Evolutionary conservation across 257 asterid species (phyloP).

Genomic region (Solanum okadae): DNA sequence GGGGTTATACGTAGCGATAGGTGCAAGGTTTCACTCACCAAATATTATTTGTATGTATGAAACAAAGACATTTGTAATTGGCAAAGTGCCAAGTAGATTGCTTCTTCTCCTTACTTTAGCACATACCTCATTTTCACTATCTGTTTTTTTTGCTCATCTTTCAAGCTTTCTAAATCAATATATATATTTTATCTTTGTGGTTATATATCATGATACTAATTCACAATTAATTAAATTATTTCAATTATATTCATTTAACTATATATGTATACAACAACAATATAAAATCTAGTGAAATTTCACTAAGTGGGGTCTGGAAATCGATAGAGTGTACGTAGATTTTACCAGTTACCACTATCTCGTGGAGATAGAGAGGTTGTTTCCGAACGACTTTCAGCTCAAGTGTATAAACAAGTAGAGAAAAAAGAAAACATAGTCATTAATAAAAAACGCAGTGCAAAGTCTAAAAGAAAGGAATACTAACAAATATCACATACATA

Average conservation of each 20-base stretch:
- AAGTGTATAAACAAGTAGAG: not conserved
- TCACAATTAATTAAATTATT: not conserved
- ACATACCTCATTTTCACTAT: not conserved
- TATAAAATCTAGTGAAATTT: too few species aligned
- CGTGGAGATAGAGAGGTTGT: too few species aligned
- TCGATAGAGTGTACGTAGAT: too few species aligned
- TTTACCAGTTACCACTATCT: too few species aligned
- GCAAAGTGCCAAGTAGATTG: slow-evolving; percentile 9
- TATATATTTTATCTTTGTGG: not conserved
- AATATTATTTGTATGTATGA: slow-evolving; percentile 3
- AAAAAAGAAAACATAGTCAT: too few species aligned
- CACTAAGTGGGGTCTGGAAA: too few species aligned
- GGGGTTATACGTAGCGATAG: slow-evolving; percentile 19
- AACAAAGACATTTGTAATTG: not conserved
- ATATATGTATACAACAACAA: too few species aligned
- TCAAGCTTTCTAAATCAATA: not conserved
- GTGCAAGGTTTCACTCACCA: slow-evolving; percentile 28
- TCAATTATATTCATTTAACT: too few species aligned
- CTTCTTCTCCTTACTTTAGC: not conserved
- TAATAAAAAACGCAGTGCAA: too few species aligned
- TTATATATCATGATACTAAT: not conserved
- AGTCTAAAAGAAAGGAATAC: not conserved
- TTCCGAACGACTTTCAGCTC: too few species aligned
- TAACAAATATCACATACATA: not conserved
- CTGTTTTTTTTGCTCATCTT: not conserved